phyloP scores from a whole-genome alignment of 345 rosid species.

The Hypericum androsaemum region DNA sequence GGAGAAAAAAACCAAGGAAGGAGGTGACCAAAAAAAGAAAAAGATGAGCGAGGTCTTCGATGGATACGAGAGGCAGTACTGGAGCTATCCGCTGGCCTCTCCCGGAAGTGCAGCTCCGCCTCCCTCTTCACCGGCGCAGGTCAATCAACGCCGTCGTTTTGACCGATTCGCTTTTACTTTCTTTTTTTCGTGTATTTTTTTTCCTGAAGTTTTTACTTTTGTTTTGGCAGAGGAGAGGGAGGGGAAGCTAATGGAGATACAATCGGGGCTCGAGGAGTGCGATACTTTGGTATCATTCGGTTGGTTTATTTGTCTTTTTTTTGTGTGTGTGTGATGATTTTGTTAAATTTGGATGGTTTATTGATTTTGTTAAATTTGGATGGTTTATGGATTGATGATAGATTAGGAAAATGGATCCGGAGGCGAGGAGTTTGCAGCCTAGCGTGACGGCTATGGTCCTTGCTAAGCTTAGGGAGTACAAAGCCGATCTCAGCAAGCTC shows the following conservation, averaged over 20 bases:
- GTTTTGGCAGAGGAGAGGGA: constrained; percentile 48
- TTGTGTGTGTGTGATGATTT: too few species aligned
- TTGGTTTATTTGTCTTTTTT: background rate
- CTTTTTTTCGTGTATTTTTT: background rate
- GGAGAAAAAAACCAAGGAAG: too few species aligned
- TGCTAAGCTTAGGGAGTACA: constrained; percentile 82
- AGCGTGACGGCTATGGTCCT: constrained; percentile 66
- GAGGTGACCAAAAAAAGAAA: too few species aligned
- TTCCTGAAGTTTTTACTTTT: background rate
- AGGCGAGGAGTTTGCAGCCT: constrained; percentile 80
- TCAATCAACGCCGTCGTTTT: constrained; percentile 6
- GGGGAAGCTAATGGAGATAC: constrained; percentile 43
- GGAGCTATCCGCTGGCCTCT: constrained; percentile 84
- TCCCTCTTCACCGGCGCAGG: constrained; percentile 40
- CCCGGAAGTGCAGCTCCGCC: constrained; percentile 58
- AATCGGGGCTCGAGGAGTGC: constrained; percentile 73
- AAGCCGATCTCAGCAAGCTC: constrained; percentile 66
- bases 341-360: too few species aligned
- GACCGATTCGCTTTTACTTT: background rate
- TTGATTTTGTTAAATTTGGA: background rate
- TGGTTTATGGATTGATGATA: constrained; percentile 9
- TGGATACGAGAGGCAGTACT: constrained; percentile 87
- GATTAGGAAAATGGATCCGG: constrained; percentile 88
- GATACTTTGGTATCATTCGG: constrained; percentile 52
- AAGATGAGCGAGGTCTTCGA: constrained; percentile 75